Base-by-base conservation (phyloP, 371 early-diverging fungal species). In the Actinomortierella ambigua region DNA sequence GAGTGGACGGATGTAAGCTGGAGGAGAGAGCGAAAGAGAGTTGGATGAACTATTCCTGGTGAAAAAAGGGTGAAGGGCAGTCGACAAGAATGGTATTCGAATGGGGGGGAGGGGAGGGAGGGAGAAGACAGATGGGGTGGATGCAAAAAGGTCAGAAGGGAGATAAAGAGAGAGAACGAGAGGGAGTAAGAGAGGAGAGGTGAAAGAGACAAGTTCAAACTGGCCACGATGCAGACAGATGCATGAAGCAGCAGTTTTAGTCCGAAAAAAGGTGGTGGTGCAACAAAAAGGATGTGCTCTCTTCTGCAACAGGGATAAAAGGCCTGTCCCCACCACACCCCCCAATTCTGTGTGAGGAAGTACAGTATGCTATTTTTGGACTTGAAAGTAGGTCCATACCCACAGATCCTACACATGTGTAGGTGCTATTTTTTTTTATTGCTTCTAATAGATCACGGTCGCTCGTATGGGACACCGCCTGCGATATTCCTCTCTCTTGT, bases 391-490 rank as follows among this genome's bases (percentile, higher is more conserved):
- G n/a, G n/a, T n/a, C n/a, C n/a, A n/a, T n/a, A n/a, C n/a, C n/a
- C n/a, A n/a, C n/a, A n/a, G n/a, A n/a, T n/a, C n/a, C n/a, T n/a
- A n/a, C n/a, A n/a, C n/a, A n/a, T n/a, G n/a, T n/a, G n/a, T n/a
- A n/a, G n/a, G n/a, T n/a, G n/a, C n/a, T n/a, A n/a, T n/a, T n/a
- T n/a, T n/a, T n/a, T n/a, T n/a, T n/a, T n/a, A 34, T 34, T 6
- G 4, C 34, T 6, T 34, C 48, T 53, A 73, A 43, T 66, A 73
- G 23, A 66, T 66, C 18, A 73, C 53, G 9, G 63, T 66, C 0
- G 63, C 54, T 13, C 67, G 56, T 14, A 73, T 59, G 13, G 63
- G 73, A 47, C 73, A 73, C 42, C 67, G 46, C 53, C 41, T 66
- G 39, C 73, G 46, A 44, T 56, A 73, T 47, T 73, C 63, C 13